These are phyloP conservation scores for Trichoderma orchidacearum DNA, from an alignment of 495 filamentous ascomycete species.

Conservation along the genomic window DNA sequence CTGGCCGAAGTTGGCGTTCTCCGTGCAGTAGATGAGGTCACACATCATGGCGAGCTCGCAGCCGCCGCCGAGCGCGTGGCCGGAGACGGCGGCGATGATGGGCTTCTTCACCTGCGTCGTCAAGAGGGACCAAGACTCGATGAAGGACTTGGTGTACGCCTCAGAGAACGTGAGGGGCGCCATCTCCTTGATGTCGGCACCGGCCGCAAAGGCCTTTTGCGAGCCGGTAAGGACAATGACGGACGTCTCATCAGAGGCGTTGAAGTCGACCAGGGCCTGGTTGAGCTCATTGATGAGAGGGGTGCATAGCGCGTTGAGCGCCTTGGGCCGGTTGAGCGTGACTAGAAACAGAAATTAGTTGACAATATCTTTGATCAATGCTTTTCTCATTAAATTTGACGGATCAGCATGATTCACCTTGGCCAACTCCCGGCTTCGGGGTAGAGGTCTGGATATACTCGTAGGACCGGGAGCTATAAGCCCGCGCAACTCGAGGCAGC, in stretches of 20 bases:
- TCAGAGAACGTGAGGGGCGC: slow-evolving; percentile 69
- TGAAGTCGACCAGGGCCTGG: slow-evolving; percentile 57
- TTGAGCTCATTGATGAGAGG: slow-evolving; percentile 87
- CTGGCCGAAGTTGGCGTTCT: slow-evolving; percentile 77
- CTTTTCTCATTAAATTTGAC: not conserved
- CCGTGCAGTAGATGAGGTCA: slow-evolving; percentile 84
- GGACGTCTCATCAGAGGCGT: slow-evolving; percentile 52
- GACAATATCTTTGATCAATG: not conserved
- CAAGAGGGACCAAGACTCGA: slow-evolving; percentile 80
- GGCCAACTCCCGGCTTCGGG: slow-evolving; percentile 76
- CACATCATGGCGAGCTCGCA: slow-evolving; percentile 98
- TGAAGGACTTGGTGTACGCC: slow-evolving; percentile 81
- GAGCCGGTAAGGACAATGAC: slow-evolving; percentile 81
- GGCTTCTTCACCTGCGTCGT: slow-evolving; percentile 76
- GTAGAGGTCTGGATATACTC: slow-evolving; percentile 68
- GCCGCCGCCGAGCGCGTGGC: slow-evolving; percentile 86
- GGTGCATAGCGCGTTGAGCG: slow-evolving; percentile 80
- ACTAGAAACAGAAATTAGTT: slow-evolving; percentile 34
- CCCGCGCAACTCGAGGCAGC: slow-evolving; percentile 43
- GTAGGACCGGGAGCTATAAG: slow-evolving; percentile 44
- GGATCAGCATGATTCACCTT: slow-evolving; percentile 50
- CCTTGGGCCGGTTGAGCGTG: slow-evolving; percentile 89
- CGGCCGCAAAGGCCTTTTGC: slow-evolving; percentile 82
- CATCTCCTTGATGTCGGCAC: slow-evolving; percentile 99
- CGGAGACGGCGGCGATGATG: slow-evolving; percentile 84